phyloP scores from a whole-genome alignment of 805 yeast genomes.

The Millerago galiae region DNA sequence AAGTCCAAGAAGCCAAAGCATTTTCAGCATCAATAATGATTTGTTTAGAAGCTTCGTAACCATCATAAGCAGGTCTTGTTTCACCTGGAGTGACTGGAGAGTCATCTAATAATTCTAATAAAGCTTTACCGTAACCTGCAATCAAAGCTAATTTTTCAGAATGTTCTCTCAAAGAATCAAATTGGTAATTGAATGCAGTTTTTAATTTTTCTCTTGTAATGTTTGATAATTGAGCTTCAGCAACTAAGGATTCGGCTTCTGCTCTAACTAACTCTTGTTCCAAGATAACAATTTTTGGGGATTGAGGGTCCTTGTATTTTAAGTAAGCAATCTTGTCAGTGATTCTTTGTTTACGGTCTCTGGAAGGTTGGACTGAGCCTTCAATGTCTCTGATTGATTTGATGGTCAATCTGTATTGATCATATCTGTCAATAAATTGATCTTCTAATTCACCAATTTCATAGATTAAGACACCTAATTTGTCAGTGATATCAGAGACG shows the following conservation, averaged over 20 bases:
- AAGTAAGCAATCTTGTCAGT: conserved; percentile 80
- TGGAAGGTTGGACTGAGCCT: conserved; percentile 80
- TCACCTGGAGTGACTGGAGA: conserved; percentile 89
- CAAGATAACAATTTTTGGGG: conserved; percentile 69
- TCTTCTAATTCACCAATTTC: conserved; percentile 85
- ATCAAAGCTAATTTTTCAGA: conserved; percentile 81
- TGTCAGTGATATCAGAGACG: conserved; percentile 80
- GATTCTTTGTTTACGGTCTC: conserved; percentile 80
- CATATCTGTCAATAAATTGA: conserved; percentile 80
- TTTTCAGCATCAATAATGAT: conserved; percentile 81
- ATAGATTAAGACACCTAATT: conserved; percentile 73
- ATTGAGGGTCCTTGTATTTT: conserved; percentile 80
- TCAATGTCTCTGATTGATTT: conserved; percentile 80
- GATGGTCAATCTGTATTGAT: conserved; percentile 77
- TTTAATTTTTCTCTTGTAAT: conserved; percentile 83
- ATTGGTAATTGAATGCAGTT: conserved; percentile 78
- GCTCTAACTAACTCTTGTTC: conserved; percentile 90
- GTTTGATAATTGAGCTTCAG: conserved; percentile 86
- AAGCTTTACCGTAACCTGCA: conserved; percentile 86
- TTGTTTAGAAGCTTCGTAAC: conserved; percentile 84
- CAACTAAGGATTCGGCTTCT: conserved; percentile 86
- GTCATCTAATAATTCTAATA: conserved; percentile 76
- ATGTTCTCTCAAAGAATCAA: conserved; percentile 79
- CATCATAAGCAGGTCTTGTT: conserved; percentile 84
- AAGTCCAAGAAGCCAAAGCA: conserved; percentile 79